phyloP scores from a whole-genome alignment of 495 filamentous ascomycete species.

The Sphaerosporella brunnea region DNA sequence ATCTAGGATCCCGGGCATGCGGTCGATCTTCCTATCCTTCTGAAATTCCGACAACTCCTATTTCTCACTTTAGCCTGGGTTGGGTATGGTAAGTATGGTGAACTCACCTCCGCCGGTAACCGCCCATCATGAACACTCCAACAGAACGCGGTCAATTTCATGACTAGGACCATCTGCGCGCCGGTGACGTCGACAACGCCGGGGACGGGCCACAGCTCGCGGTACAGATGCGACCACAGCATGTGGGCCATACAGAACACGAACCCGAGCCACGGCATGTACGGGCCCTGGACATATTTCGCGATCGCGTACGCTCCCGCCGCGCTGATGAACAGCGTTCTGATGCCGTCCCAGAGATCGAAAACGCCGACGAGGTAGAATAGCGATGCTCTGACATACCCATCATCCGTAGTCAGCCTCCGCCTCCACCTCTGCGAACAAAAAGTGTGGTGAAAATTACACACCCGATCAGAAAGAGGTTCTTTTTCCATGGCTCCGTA shows the following conservation, averaged over 20 bases:
- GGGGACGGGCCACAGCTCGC: conserved; percentile 50
- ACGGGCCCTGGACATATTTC: conserved; percentile 65
- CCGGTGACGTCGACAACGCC: conserved; percentile 71
- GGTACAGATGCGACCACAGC: conserved; percentile 70
- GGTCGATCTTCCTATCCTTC: conserved; percentile 55
- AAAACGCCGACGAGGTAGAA: conserved; percentile 95
- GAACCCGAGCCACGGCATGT: conserved; percentile 97
- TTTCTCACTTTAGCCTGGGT: no score
- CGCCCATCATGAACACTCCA: conserved; percentile 93
- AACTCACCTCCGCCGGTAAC: conserved; percentile 41
- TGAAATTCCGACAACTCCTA: conserved; percentile 65
- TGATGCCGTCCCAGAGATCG: conserved; percentile 74
- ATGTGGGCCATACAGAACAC: conserved; percentile 91
- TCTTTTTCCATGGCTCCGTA: conserved; percentile 66
- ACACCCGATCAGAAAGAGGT: conserved; percentile 67
- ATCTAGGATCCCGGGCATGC: conserved; percentile 59
- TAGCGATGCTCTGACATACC: conserved; percentile 40
- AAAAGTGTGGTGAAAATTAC: conserved; percentile 1
- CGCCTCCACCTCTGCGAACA: no score
- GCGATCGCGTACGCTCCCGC: conserved; percentile 69
- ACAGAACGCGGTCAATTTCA: conserved; percentile 95
- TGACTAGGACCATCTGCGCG: conserved; percentile 93
- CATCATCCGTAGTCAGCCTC: conserved; percentile 9
- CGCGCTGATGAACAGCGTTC: conserved; percentile 61
- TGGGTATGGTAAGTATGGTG: no score